A percentile compares a stretch with the other conserved stretches of the same genome.
phyloP scores from a whole-genome alignment of 257 asterid genomes.

The Jacaranda mimosifolia region DNA sequence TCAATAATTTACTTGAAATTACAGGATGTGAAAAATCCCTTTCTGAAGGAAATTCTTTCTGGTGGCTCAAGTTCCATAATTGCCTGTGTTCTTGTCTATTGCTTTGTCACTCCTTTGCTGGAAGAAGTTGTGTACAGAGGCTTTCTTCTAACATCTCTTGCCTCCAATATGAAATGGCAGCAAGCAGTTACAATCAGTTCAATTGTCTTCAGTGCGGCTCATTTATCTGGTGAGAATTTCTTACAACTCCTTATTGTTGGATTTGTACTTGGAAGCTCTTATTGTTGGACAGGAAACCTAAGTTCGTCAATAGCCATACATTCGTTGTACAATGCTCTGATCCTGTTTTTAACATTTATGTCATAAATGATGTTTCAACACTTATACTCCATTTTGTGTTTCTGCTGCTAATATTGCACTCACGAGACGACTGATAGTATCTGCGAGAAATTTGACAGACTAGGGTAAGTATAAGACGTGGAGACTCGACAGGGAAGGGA shows the following conservation, averaged over 20 bases:
- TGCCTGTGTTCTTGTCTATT: slow-evolving; percentile 61
- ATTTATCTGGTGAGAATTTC: slow-evolving; percentile 82
- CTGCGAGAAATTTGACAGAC: too few relatives aligned
- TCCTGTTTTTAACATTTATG: slow-evolving; percentile 50
- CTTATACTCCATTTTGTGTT: neutral
- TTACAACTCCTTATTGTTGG: slow-evolving; percentile 70
- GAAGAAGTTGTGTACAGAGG: slow-evolving; percentile 93
- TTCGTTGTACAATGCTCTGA: slow-evolving; percentile 81
- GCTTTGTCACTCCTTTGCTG: slow-evolving; percentile 76
- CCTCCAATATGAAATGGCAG: slow-evolving; percentile 76
- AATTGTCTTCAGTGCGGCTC: slow-evolving; percentile 75
- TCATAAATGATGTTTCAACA: slow-evolving; percentile 41
- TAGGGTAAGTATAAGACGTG: too few relatives aligned
- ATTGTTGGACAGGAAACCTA: slow-evolving; percentile 88
- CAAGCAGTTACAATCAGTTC: slow-evolving; percentile 75
- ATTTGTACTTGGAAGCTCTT: slow-evolving; percentile 74
- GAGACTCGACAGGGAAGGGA: too few relatives aligned
- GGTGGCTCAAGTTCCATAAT: slow-evolving; percentile 57
- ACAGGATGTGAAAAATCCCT: slow-evolving; percentile 75
- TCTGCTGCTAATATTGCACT: neutral
- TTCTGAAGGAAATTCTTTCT: slow-evolving; percentile 66
- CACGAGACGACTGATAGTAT: too few relatives aligned
- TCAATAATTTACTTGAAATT: neutral
- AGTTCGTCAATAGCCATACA: slow-evolving; percentile 67
- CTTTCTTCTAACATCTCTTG: slow-evolving; percentile 72